Conservation (phyloP, 2,329 filamentous ascomycete species). For the Colletotrichum coccodes region DNA sequence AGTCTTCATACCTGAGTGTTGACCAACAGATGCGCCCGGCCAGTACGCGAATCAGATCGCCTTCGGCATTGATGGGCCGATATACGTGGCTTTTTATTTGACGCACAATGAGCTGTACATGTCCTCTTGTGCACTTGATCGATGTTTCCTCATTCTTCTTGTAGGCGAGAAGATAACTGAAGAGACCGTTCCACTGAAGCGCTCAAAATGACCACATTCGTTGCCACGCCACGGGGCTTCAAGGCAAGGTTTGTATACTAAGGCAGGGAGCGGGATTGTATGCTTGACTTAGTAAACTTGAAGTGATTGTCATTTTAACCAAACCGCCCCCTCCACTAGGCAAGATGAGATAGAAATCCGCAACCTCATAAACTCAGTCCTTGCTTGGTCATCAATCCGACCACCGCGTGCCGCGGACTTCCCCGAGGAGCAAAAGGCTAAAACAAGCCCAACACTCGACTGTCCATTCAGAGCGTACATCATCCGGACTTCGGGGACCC, state of each 20-base stretch:
- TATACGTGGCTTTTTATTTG: conserved; percentile 65
- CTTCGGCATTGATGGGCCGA: conserved; percentile 63
- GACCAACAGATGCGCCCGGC: conserved; percentile 42
- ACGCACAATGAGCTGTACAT: conserved; percentile 64
- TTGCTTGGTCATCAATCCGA: not conserved
- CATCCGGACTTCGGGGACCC: conserved; percentile 10
- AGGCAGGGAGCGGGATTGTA: conserved; percentile 14
- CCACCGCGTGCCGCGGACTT: not conserved
- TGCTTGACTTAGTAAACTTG: not conserved
- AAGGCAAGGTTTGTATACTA: conserved; percentile 32
- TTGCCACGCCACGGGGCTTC: conserved; percentile 30
- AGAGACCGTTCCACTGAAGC: conserved; percentile 12
- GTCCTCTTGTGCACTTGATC: conserved; percentile 60
- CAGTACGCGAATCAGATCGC: conserved; percentile 56
- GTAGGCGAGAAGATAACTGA: conserved; percentile 9
- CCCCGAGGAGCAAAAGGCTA: not conserved
- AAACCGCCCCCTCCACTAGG: no score
- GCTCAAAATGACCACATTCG: conserved; percentile 45
- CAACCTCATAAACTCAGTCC: no score
- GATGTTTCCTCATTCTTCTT: conserved; percentile 55
- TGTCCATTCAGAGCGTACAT: not conserved
- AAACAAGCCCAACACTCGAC: not conserved
- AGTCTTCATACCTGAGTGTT: conserved; percentile 62
- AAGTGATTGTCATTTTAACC: not conserved
- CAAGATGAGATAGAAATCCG: no score